Evolutionary conservation across 805 yeast genomes (phyloP), one percentile per base, ranked within the genome.

Genomic region (Wickerhamiella dianesei): DNA sequence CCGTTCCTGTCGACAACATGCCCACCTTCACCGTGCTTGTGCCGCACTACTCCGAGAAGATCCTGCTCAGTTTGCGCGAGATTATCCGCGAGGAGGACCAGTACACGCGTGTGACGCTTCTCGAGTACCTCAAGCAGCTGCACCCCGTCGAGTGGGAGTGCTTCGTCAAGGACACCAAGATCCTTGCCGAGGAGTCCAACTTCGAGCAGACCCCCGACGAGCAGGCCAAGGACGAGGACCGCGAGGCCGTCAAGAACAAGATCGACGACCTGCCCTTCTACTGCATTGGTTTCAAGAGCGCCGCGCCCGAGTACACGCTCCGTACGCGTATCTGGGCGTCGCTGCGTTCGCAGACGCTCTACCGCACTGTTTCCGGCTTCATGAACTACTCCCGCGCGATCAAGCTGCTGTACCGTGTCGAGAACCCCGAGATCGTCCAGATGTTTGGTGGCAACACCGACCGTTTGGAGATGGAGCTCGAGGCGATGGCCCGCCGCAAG

Each of bases 261-360:
- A 80, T 82, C 61, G 95, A 83, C 63, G 96, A 88, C 59, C 70
- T 85, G 59, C 96, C 96, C 49, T 89, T 86, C 71, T 86, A 85
- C 71, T 84, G 95, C 65, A 83, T 89, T 63, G 98, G 97, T 65
- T 89, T 86, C 79, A 89, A 92, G 70, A 79, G 94, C 58, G 96
- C 96, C 58, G 94, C 95, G 50, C 96, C 96, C 36, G 96, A 88
- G 64, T 92, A 85, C 69, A 85, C 95, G 47, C 70, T 92, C 61
- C 80, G 98, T 71, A 92, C 97, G 8, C 76, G 98, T 71, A 86
- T 89, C 57, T 89, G 98, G 98, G 98, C 98, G 37, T 89, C 97
- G 21, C 75, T 92, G 59, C 79, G 98, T 69, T 82, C 96, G 37
- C 98, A 89, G 72, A 92, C 98, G 35, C 71, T 89, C 59, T 89